These are phyloP conservation scores for Colletotrichum euphorbiae DNA, from an alignment of 2,329 filamentous ascomycete genomes.

Conservation along the genomic window DNA sequence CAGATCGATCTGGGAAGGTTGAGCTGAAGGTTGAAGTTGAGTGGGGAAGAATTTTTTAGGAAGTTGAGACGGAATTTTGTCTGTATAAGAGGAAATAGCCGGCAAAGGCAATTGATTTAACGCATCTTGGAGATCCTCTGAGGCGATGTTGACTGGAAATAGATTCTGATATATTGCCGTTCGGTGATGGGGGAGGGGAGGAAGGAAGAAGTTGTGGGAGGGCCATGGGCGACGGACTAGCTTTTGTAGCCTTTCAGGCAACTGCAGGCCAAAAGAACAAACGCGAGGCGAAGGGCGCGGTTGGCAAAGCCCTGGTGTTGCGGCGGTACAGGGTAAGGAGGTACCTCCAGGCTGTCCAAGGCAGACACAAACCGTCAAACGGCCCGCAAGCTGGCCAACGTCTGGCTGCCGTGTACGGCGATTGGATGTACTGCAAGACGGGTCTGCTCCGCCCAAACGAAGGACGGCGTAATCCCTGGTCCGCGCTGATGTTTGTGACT, in stretches of 20 bases:
- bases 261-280: slow-evolving; percentile 15
- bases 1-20: slow-evolving; percentile 78
- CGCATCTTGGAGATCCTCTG: slow-evolving; percentile 27
- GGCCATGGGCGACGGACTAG: slow-evolving; percentile 44
- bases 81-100: slow-evolving; percentile 19
- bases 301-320: slow-evolving; percentile 26
- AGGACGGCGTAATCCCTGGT: slow-evolving; percentile 10
- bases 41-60: slow-evolving; percentile 73
- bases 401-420: neutral
- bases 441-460: neutral
- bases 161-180: slow-evolving; percentile 56
- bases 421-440: slow-evolving; percentile 38
- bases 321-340: neutral
- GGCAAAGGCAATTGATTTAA: slow-evolving; percentile 25
- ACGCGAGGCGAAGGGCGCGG: slow-evolving; percentile 20
- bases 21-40: slow-evolving; percentile 76
- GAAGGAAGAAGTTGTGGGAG: slow-evolving; percentile 49
- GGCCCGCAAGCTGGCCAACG: neutral
- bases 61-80: slow-evolving; percentile 52
- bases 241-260: slow-evolving; percentile 37
- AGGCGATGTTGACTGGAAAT: slow-evolving; percentile 52
- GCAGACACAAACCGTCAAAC: neutral
- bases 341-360: neutral
- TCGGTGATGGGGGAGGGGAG: slow-evolving; percentile 47
- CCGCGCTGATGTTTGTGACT: slow-evolving; percentile 27